These are phyloP conservation scores for Jatropha curcas DNA, from an alignment of 345 rosid genomes.

Conservation along the genomic window DNA sequence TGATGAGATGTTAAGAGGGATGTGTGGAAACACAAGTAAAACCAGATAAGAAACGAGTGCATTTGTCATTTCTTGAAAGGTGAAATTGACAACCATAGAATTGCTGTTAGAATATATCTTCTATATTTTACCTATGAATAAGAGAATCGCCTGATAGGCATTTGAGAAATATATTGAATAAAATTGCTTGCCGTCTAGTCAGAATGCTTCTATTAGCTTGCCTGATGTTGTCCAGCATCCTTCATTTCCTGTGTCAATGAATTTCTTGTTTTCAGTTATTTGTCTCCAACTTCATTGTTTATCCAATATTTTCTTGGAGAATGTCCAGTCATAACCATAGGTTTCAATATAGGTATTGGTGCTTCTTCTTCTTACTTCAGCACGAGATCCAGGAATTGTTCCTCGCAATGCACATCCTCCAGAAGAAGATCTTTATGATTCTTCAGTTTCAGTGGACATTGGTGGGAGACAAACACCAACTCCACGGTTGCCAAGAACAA, in stretches of 20 bases:
- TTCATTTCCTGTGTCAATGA: neutral
- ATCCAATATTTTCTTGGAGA: neutral
- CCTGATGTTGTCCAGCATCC: neutral
- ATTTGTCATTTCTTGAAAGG: neutral
- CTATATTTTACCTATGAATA: too few species aligned
- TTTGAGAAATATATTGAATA: slow-evolving; percentile 2
- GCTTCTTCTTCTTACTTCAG: slow-evolving; percentile 49
- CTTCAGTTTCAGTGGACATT: slow-evolving; percentile 32
- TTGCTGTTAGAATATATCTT: neutral
- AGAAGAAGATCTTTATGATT: slow-evolving; percentile 44
- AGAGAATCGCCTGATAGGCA: neutral
- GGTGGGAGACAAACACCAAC: slow-evolving; percentile 43
- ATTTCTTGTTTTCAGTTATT: neutral
- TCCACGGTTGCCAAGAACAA: slow-evolving; percentile 36
- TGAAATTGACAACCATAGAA: neutral
- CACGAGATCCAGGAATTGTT: slow-evolving; percentile 53
- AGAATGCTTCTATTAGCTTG: slow-evolving; percentile 5
- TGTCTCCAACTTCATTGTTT: neutral
- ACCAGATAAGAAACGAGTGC: slow-evolving; percentile 4
- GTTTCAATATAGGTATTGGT: slow-evolving; percentile 42
- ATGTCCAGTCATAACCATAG: slow-evolving; percentile 10
- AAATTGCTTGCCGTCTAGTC: neutral
- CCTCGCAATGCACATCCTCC: slow-evolving; percentile 53
- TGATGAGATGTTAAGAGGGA: neutral
- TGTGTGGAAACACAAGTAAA: neutral